Evolutionary conservation across 169 alveolate genomes (phyloP).

Genomic region (Plasmodium coatneyi): DNA sequence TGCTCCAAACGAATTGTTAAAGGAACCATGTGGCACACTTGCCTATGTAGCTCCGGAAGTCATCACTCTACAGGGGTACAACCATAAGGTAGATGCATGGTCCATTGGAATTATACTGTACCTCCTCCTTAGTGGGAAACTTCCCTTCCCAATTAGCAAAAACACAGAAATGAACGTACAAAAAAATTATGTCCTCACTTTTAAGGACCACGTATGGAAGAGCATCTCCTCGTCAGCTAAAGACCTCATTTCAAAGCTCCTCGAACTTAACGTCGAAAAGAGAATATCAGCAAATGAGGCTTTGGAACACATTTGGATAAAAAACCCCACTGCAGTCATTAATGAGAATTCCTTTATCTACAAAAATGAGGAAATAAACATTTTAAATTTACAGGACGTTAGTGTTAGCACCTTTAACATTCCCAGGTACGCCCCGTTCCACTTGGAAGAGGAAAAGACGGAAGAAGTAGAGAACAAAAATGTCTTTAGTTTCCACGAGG

Average conservation of each 20-base stretch:
- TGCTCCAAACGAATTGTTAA: constrained; percentile 89
- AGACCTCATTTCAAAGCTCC: constrained; percentile 80
- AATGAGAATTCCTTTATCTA: constrained; percentile 79
- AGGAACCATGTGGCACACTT: constrained; percentile 93
- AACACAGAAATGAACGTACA: constrained; percentile 73
- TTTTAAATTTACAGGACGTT: constrained; percentile 66
- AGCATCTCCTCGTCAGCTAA: constrained; percentile 86
- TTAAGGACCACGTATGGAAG: constrained; percentile 88
- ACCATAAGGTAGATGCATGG: constrained; percentile 93
- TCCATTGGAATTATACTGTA: constrained; percentile 93
- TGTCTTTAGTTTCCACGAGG: constrained; percentile 21
- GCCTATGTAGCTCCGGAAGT: constrained; percentile 95
- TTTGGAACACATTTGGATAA: constrained; percentile 89
- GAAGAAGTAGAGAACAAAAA: constrained; percentile 26
- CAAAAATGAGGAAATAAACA: constrained; percentile 70
- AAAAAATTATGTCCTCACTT: constrained; percentile 76
- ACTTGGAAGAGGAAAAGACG: constrained; percentile 35
- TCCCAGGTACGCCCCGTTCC: constrained; percentile 59
- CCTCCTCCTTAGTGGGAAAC: constrained; percentile 89
- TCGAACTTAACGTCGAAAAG: constrained; percentile 81
- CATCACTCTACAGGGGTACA: constrained; percentile 90
- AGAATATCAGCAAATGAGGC: constrained; percentile 89
- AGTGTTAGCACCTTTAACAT: constrained; percentile 76
- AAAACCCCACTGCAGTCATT: constrained; percentile 89
- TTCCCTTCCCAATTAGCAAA: constrained; percentile 90